A percentile compares a stretch with the other conserved stretches of the same genome.
Evolutionary conservation across 2,329 filamentous ascomycete genomes (phyloP).

Genomic region (Cladobotryum protrusum): DNA sequence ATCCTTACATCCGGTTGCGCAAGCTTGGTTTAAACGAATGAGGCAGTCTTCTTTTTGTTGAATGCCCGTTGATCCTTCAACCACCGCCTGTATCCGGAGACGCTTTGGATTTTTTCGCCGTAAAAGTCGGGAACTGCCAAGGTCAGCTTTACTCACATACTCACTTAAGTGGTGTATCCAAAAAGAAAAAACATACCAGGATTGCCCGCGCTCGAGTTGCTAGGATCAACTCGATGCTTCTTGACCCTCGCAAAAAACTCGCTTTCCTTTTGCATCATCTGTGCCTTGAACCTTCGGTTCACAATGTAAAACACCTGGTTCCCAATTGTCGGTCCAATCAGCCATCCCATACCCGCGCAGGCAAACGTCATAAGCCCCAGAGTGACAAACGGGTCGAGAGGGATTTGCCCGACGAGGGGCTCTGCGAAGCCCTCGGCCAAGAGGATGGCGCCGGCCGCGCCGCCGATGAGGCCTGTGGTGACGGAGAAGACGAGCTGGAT

Average conservation of each 20-base stretch:
- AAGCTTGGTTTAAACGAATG: constrained; percentile 44
- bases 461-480: constrained; percentile 55
- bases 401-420: constrained; percentile 61
- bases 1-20: not conserved
- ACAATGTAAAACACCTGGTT: constrained; percentile 71
- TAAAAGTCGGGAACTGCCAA: constrained; percentile 83
- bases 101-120: constrained; percentile 94
- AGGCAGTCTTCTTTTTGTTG: constrained; percentile 83
- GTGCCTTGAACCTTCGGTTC: constrained; percentile 62
- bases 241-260: constrained; percentile 91
- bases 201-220: constrained; percentile 81
- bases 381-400: constrained; percentile 81
- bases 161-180: not conserved
- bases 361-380: constrained; percentile 74
- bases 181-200: constrained; percentile 46
- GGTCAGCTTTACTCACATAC: no score
- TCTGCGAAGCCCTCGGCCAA: constrained; percentile 70
- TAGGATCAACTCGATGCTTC: constrained; percentile 86
- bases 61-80: constrained; percentile 96
- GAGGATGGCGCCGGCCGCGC: constrained; percentile 56
- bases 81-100: constrained; percentile 88
- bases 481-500: constrained; percentile 77
- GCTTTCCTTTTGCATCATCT: constrained; percentile 84
- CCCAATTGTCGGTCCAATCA: constrained; percentile 77
- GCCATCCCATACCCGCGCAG: constrained; percentile 78